phyloP scores from a whole-genome alignment of 805 yeast genomes.

The Vanderwaltozyma tropicalis region DNA sequence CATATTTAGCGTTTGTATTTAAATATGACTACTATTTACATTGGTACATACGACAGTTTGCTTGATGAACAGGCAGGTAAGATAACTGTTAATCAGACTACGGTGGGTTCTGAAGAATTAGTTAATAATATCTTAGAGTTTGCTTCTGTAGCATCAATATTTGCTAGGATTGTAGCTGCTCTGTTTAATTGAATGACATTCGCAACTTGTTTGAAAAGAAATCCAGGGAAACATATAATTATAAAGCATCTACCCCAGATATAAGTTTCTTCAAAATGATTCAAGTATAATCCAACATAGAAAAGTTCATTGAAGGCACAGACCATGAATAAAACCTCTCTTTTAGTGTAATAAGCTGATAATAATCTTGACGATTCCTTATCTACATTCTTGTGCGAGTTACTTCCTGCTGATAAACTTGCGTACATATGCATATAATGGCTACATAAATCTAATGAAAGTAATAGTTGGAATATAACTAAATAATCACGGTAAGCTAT shows the following conservation, averaged over 20 bases:
- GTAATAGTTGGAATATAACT: conserved; percentile 63
- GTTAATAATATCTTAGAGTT: conserved; percentile 1
- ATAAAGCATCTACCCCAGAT: conserved; percentile 55
- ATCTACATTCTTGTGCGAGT: conserved; percentile 75
- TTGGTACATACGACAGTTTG: too few species aligned
- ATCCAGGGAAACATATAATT: conserved; percentile 65
- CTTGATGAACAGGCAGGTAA: too few species aligned
- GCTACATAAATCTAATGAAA: conserved; percentile 79
- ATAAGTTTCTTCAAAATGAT: conserved; percentile 38
- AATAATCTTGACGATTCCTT: conserved; percentile 61
- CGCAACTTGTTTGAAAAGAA: conserved; percentile 82
- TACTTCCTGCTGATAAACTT: conserved; percentile 65
- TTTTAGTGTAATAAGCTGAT: conserved; percentile 77
- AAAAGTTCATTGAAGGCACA: conserved; percentile 92
- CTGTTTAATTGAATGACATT: conserved; percentile 80
- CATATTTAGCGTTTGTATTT: too few species aligned
- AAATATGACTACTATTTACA: too few species aligned
- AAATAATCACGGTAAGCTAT: conserved; percentile 56
- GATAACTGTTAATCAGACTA: too few species aligned
- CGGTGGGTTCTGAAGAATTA: too few species aligned
- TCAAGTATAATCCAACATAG: conserved; percentile 78
- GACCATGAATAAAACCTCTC: conserved; percentile 73
- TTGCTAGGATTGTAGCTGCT: conserved; percentile 76
- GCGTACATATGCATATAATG: conserved; percentile 99
- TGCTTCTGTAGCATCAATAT: conserved; percentile 43